Conservation (phyloP, 805 yeast genomes). For the Kluyveromyces starmeri region DNA sequence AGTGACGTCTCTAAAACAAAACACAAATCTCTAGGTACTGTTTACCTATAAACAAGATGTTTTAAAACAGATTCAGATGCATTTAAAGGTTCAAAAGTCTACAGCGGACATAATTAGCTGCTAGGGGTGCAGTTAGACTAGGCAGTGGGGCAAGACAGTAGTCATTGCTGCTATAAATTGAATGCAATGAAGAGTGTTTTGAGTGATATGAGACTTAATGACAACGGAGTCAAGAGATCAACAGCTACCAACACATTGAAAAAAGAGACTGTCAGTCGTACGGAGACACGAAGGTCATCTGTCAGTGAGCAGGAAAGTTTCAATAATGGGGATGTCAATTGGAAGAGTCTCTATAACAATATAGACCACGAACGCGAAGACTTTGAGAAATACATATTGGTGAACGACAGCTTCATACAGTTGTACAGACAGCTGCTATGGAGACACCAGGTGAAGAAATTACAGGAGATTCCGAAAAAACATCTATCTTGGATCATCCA, state of each 20-base stretch:
- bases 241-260: background rate
- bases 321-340: background rate
- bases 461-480: conserved; percentile 13
- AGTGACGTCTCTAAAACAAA: too few relatives aligned
- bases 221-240: background rate
- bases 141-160: too few relatives aligned
- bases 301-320: background rate
- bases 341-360: background rate
- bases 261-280: background rate
- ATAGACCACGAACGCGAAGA: background rate
- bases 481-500: conserved; percentile 21
- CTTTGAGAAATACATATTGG: conserved; percentile 3
- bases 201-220: conserved; percentile 3
- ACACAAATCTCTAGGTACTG: too few relatives aligned
- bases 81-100: too few relatives aligned
- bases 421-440: conserved; percentile 6
- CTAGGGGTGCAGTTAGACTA: too few relatives aligned
- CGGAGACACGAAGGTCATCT: background rate
- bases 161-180: too few relatives aligned
- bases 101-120: too few relatives aligned
- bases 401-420: conserved; percentile 3
- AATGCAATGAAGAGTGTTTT: conserved; percentile 1
- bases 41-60: too few relatives aligned
- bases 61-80: too few relatives aligned
- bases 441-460: conserved; percentile 8